Evolutionary conservation across 768 basidiomycete genomes (phyloP).

Genomic region (Mycena kentingensis): DNA sequence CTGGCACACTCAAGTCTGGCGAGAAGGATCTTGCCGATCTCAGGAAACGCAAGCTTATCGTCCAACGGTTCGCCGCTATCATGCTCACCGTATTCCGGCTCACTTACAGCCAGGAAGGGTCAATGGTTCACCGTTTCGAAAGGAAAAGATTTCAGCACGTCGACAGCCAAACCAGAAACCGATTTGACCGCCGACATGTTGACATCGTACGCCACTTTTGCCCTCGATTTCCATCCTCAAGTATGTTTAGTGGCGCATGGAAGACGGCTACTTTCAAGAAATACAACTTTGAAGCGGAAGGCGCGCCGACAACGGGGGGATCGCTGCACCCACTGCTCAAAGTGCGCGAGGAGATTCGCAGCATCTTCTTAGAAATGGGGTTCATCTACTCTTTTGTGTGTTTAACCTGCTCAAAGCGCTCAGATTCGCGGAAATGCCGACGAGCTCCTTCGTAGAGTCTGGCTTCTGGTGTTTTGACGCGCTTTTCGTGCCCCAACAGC

Average conservation of each 20-base stretch:
- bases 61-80: conserved; percentile 68
- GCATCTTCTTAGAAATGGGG: conserved; percentile 99
- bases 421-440: conserved; percentile 99
- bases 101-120: conserved; percentile 66
- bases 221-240: conserved; percentile 7
- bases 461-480: conserved; percentile 99
- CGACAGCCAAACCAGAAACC: conserved; percentile 90
- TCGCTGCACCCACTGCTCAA: conserved; percentile 95
- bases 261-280: conserved; percentile 93
- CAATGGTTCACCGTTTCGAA: conserved; percentile 93
- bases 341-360: conserved; percentile 95
- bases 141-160: conserved; percentile 85
- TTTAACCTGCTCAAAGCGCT: not conserved
- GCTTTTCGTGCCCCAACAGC: conserved; percentile 97
- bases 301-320: conserved; percentile 84
- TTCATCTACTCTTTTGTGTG: conserved; percentile 37
- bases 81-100: not conserved
- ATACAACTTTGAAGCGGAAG: conserved; percentile 98
- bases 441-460: conserved; percentile 92
- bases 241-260: conserved; percentile 77
- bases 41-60: conserved; percentile 86
- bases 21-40: conserved; percentile 86
- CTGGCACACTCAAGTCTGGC: conserved; percentile 70
- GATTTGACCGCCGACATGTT: conserved; percentile 97
- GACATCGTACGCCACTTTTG: conserved; percentile 62